Conservation (phyloP, 140 eudicot species). For the Anethum foeniculum region DNA sequence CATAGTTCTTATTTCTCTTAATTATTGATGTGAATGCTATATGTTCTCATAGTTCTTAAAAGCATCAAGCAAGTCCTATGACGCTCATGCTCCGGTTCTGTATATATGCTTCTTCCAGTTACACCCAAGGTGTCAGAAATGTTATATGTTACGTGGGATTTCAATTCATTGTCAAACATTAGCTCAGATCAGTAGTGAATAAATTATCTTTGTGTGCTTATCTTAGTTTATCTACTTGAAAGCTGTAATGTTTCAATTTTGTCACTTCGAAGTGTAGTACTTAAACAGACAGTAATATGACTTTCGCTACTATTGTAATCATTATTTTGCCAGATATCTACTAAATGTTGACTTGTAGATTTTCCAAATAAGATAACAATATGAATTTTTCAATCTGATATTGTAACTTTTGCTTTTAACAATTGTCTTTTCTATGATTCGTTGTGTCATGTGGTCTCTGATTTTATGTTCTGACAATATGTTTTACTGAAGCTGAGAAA, state of each 20-base stretch:
- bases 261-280: background rate
- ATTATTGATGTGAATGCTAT: too few species aligned
- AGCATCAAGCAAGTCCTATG: too few species aligned
- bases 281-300: background rate
- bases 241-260: background rate
- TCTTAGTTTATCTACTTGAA: background rate
- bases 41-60: too few species aligned
- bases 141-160: background rate
- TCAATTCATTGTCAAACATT: background rate
- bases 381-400: background rate
- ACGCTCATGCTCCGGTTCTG: background rate
- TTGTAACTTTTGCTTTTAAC: background rate
- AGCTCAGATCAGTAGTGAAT: background rate
- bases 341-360: background rate
- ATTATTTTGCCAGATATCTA: background rate
- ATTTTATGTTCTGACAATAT: constrained; percentile 10
- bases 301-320: background rate
- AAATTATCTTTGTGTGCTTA: background rate
- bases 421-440: background rate
- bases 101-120: background rate
- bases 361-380: background rate
- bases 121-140: background rate
- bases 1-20: too few species aligned
- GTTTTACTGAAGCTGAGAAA: constrained; percentile 57
- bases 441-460: background rate